Percentiles rank a stretch among this genome's conserved stretches.
Conservation (phyloP, 805 yeast genomes). For the Clavispora carvajalis region DNA sequence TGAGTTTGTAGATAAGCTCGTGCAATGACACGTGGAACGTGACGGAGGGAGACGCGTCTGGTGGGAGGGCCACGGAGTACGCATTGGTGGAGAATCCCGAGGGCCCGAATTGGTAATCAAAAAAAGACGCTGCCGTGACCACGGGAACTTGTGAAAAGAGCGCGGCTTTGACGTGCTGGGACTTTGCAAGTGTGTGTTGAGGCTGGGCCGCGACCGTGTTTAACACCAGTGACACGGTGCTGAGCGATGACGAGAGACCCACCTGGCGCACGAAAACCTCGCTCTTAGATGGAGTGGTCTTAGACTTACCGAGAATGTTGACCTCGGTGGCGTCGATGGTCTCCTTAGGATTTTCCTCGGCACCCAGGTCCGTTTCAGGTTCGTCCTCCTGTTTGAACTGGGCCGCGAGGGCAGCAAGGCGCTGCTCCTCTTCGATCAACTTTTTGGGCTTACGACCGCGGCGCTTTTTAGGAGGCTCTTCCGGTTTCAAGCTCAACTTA, state of each 20-base stretch:
- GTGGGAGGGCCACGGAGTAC: conserved; percentile 44
- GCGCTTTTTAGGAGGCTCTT: conserved; percentile 16
- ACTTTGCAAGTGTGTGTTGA: conserved; percentile 16
- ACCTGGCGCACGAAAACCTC: conserved; percentile 16
- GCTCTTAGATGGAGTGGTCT: conserved; percentile 10
- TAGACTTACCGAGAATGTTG: conserved; percentile 13
- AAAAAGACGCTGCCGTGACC: conserved; percentile 22
- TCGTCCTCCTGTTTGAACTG: conserved; percentile 9
- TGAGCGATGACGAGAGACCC: conserved; percentile 9
- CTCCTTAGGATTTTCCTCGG: conserved; percentile 3
- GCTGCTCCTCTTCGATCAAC: conserved; percentile 17
- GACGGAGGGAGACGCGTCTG: conserved; percentile 40
- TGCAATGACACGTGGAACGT: conserved; percentile 40
- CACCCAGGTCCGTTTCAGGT: background rate
- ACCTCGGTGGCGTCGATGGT: conserved; percentile 9
- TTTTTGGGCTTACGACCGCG: conserved; percentile 19
- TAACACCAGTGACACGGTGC: conserved; percentile 6
- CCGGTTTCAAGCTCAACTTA: conserved; percentile 25
- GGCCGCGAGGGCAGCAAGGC: conserved; percentile 11
- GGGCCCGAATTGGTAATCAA: conserved; percentile 37
- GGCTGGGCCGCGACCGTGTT: conserved; percentile 9
- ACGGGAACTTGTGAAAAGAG: conserved; percentile 31
- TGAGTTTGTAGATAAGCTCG: conserved; percentile 25
- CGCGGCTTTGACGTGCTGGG: conserved; percentile 22
- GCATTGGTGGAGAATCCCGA: conserved; percentile 29